Base-by-base conservation (phyloP, 495 filamentous ascomycete species). In the Penicillium ochrochloron region DNA sequence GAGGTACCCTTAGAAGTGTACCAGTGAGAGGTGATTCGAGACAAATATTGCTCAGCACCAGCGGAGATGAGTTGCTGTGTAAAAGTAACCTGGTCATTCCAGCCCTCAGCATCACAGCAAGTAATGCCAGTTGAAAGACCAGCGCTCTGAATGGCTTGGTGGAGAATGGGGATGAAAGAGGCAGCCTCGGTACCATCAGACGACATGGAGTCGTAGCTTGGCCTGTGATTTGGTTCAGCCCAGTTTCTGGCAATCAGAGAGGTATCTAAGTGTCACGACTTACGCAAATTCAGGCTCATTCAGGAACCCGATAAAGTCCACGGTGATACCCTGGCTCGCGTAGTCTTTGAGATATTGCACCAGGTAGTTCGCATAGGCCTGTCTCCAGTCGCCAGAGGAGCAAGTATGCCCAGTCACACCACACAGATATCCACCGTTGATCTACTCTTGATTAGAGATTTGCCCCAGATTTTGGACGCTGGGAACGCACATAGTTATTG, bases 361-460 rank as follows among this genome's bases (percentile, higher is more conserved):
- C 9, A 88, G 64, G 65, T 82, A 84, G 64, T 85, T 71, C 8
- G 84, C 84, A 61, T 85, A 87, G 0, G 85, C 79, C 63, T 85
- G 80, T 50, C 78, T 74, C 85, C 85, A 86, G 62, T 86, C 81
- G 0, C 84, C 84, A 5, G 73, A 74, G 0, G 74, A 65, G 66
- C 84, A 86, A 9, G 69, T 66, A 8, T 79, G 67, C 6, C 76
- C 76, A 1, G 77, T 72, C 2, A 84, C 79, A 21, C 84, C 79
- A 70, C 85, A 87, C 31, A 83, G 67, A 54, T 78, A 82, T n/a
- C 79, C 78, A 52, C 81, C 76, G 42, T 75, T 74, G 41, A 63
- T 61, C 42, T 57, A 39, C 5, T 42, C 8, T 12, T 39, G 12
- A 5, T 39, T 41, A n/a, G 11, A 8, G 15, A n/a, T 8, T 25